phyloP scores from a whole-genome alignment of 305 asterid species.

The Fraxinus sp. region DNA sequence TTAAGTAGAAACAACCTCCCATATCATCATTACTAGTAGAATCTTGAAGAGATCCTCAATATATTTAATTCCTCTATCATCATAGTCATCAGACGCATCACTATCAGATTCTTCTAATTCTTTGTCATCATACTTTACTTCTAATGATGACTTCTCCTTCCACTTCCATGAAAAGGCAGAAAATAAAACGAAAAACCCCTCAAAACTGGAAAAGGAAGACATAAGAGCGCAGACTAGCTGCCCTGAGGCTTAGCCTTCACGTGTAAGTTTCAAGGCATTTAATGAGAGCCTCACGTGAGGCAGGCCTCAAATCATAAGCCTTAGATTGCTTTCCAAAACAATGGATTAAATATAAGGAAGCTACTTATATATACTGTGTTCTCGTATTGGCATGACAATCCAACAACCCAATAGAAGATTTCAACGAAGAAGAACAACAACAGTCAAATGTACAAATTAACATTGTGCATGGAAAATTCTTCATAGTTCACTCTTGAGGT shows the following conservation, averaged over 20 bases:
- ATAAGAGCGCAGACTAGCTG: not conserved
- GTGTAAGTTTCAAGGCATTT: not conserved
- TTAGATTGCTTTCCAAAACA: not conserved
- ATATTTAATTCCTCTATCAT: not conserved
- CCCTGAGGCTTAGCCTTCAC: not conserved
- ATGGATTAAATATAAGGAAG: not conserved
- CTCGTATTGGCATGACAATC: not conserved
- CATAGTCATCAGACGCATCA: not conserved
- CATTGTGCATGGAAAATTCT: not conserved
- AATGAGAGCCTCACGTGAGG: not conserved
- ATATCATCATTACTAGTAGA: not conserved
- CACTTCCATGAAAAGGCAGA: not conserved
- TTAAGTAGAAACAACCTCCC: not conserved
- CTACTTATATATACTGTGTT: not conserved
- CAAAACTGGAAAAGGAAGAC: not conserved
- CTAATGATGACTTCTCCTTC: not conserved
- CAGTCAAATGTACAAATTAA: not conserved
- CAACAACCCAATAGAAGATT: not conserved
- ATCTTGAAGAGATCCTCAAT: not conserved
- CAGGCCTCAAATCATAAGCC: not conserved
- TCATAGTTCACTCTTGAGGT: not conserved
- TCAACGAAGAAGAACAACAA: not conserved
- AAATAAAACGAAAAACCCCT: not conserved
- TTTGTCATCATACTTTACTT: not conserved
- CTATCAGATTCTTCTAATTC: not conserved